Evolutionary conservation across 139 green algal species (phyloP).

Genomic region (Chara braunii): DNA sequence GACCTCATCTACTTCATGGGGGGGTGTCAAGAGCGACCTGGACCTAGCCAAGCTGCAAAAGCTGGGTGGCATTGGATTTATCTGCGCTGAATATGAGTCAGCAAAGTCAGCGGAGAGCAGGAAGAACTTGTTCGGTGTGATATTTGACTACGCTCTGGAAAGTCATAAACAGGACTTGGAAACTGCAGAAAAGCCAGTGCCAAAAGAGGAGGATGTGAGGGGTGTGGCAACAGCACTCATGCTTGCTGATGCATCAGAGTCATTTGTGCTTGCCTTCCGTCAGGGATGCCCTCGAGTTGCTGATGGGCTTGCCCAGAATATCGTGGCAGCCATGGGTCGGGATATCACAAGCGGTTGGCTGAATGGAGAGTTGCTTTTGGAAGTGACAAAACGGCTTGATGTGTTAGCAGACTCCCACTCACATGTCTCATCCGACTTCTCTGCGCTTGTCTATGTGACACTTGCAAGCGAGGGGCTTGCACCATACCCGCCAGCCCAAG

Average conservation of each 20-base stretch:
- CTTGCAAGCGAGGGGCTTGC: not conserved
- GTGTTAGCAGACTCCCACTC: constrained; percentile 10
- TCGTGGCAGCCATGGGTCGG: not conserved
- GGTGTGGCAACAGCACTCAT: not conserved
- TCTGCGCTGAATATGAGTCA: constrained; percentile 15
- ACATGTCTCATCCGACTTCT: constrained; percentile 5
- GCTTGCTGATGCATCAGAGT: constrained; percentile 1
- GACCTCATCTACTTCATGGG: not conserved
- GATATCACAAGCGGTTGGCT: not conserved
- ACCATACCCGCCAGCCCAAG: not conserved
- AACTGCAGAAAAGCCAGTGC: too few relatives aligned
- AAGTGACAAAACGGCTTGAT: constrained; percentile 8
- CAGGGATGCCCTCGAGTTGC: not conserved
- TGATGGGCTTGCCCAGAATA: not conserved
- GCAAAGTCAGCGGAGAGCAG: constrained; percentile 6
- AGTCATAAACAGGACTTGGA: not conserved
- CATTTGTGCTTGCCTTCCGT: constrained; percentile 1
- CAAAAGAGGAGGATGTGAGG: not conserved
- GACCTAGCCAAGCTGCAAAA: constrained; percentile 12
- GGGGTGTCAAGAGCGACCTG: not conserved
- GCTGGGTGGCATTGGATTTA: constrained; percentile 21
- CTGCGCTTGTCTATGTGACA: not conserved
- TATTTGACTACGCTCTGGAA: constrained; percentile 23
- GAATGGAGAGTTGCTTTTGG: constrained; percentile 2
- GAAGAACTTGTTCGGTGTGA: constrained; percentile 30